Conservation (phyloP, 768 basidiomycete genomes). For the Mycena maculata region DNA sequence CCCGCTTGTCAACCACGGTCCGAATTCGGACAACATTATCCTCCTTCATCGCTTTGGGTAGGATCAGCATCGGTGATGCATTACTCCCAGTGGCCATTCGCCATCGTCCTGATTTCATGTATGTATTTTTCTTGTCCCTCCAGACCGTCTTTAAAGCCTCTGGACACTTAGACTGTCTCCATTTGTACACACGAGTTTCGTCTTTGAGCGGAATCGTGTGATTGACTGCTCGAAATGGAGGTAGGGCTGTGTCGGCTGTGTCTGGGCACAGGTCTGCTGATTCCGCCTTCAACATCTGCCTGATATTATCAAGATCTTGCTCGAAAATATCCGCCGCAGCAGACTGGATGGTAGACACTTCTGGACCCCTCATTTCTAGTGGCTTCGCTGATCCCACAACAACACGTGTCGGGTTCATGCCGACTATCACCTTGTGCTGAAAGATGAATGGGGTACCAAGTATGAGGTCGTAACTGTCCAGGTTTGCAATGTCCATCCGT, state of each 20-base stretch:
- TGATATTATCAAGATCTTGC: conserved; percentile 3
- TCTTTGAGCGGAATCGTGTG: too few species aligned
- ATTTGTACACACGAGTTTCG: conserved; percentile 39
- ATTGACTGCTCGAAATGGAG: too few species aligned
- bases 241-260: too few species aligned
- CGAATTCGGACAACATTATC: conserved; percentile 34
- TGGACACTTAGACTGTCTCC: conserved; percentile 46
- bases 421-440: conserved; percentile 35
- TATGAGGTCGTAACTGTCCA: conserved; percentile 35
- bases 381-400: conserved; percentile 22
- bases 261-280: conserved; percentile 32
- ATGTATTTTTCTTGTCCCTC: conserved; percentile 44
- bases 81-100: conserved; percentile 31
- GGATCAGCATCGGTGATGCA: too few species aligned
- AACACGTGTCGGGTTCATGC: conserved; percentile 33
- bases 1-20: conserved; percentile 43
- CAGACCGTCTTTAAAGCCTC: conserved; percentile 42
- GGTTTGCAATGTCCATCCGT: conserved; percentile 34
- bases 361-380: conserved; percentile 33
- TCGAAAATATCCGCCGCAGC: conserved; percentile 21
- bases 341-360: conserved; percentile 9
- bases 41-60: conserved; percentile 38
- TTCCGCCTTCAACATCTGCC: conserved; percentile 28
- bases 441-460: conserved; percentile 39
- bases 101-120: conserved; percentile 45